phyloP scores from a whole-genome alignment of 2,329 filamentous ascomycete genomes.

The Talaromyces amestolkiae region DNA sequence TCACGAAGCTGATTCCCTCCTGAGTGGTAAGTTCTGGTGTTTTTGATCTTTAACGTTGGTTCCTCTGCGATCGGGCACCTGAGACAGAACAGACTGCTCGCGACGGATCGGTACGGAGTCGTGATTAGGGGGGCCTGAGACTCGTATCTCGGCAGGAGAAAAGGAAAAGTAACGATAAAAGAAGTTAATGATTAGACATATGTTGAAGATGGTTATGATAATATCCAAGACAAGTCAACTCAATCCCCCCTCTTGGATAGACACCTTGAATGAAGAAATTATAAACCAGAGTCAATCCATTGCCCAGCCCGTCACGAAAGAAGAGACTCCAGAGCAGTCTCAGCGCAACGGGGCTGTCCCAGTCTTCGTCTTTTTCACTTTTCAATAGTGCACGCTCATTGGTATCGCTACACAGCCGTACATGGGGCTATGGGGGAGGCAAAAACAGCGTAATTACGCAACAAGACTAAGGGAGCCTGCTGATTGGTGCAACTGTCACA shows the following conservation, averaged over 20 bases:
- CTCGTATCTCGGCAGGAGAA: neutral
- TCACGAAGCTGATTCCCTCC: neutral
- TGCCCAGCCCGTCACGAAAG: neutral
- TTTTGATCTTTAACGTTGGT: neutral
- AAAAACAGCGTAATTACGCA: conserved; percentile 1
- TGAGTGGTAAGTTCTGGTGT: neutral
- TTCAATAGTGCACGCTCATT: conserved; percentile 5
- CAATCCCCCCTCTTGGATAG: neutral
- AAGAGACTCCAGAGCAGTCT: neutral
- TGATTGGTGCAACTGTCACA: neutral
- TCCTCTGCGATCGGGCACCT: neutral
- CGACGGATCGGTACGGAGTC: neutral
- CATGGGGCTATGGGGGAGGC: neutral
- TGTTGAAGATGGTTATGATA: neutral
- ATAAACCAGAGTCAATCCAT: neutral
- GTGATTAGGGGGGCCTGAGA: neutral
- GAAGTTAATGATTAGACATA: neutral
- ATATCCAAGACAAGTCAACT: neutral
- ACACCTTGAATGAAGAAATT: neutral
- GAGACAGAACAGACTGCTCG: neutral
- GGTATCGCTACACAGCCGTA: neutral
- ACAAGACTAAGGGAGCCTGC: neutral
- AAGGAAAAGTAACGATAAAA: neutral
- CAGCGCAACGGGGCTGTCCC: neutral
- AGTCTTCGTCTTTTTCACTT: conserved; percentile 3